Percentiles rank a stretch among this genome's conserved stretches.
phyloP scores from a whole-genome alignment of 192 early-diverging fungal species.

The Mortierella alpina region DNA sequence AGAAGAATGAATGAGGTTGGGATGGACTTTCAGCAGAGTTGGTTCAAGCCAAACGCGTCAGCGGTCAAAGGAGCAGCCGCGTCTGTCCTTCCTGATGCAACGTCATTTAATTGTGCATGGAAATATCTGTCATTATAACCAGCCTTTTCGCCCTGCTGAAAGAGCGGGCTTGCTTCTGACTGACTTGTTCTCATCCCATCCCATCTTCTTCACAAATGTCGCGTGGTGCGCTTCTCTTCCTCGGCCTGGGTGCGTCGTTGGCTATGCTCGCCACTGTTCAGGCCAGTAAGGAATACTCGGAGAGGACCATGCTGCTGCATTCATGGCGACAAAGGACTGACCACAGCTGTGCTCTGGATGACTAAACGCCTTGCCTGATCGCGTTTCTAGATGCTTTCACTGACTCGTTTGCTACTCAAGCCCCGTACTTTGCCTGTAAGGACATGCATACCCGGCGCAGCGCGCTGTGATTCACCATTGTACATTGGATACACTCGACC shows the following conservation, averaged over 20 bases:
- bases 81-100: too few relatives aligned
- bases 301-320: background rate
- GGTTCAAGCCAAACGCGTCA: too few relatives aligned
- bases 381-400: constrained; percentile 10
- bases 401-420: background rate
- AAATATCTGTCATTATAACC: too few relatives aligned
- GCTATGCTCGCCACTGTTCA: constrained; percentile 11
- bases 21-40: too few relatives aligned
- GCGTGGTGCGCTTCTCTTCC: constrained; percentile 7
- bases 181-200: background rate
- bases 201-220: constrained; percentile 12
- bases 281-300: constrained; percentile 8
- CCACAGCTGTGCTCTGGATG: background rate
- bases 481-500: background rate
- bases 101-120: too few relatives aligned
- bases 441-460: background rate
- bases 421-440: constrained; percentile 32
- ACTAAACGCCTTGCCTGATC: background rate
- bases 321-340: background rate
- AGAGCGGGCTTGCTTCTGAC: too few relatives aligned
- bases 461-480: background rate
- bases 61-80: too few relatives aligned
- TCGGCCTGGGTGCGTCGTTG: constrained; percentile 22
- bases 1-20: too few relatives aligned
- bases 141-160: too few relatives aligned